Evolutionary conservation across 2,329 filamentous ascomycete genomes (phyloP).

Genomic region (Colletotrichum cereale): DNA sequence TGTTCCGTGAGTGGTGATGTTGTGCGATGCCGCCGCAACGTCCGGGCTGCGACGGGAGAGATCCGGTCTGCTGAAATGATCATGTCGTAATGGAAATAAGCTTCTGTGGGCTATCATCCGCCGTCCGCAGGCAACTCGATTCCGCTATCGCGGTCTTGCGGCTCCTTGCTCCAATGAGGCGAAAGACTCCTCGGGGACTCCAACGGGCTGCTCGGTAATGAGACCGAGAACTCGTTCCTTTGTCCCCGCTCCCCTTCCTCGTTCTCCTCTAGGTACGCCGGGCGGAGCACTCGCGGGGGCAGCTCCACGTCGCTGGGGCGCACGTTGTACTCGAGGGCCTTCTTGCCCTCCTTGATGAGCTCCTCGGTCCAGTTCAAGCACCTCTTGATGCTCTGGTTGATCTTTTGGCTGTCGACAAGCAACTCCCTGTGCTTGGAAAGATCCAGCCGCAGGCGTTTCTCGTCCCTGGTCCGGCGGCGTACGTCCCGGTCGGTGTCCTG

Average conservation of each 20-base stretch:
- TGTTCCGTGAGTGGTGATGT: conserved; percentile 42
- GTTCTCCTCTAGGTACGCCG: conserved; percentile 71
- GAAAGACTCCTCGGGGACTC: conserved; percentile 30
- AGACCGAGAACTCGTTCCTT: conserved; percentile 41
- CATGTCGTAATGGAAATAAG: conserved; percentile 3
- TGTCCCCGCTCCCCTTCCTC: conserved; percentile 47
- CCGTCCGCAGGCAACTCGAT: conserved; percentile 61
- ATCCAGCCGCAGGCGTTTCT: conserved; percentile 86
- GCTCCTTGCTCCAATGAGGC: conserved; percentile 37
- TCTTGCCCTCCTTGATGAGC: conserved; percentile 88
- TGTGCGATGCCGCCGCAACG: conserved; percentile 37
- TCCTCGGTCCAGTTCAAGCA: conserved; percentile 92
- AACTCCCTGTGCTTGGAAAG: conserved; percentile 90
- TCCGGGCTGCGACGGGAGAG: conserved; percentile 37
- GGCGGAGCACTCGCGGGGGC: conserved; percentile 81
- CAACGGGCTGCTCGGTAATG: conserved; percentile 31
- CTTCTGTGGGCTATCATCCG: conserved; percentile 42
- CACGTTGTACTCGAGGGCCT: conserved; percentile 87
- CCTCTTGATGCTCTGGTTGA: conserved; percentile 92
- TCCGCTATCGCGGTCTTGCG: conserved; percentile 63
- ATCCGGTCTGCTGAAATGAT: conserved; percentile 35
- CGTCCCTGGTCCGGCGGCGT: conserved; percentile 77
- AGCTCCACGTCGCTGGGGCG: conserved; percentile 83
- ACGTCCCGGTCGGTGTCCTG: conserved; percentile 55
- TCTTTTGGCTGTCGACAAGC: conserved; percentile 89